Evolutionary conservation across 1,284 basidiomycete species (phyloP), one percentile per base, ranked within the genome.

Genomic region (Moesziomyces sp.): DNA sequence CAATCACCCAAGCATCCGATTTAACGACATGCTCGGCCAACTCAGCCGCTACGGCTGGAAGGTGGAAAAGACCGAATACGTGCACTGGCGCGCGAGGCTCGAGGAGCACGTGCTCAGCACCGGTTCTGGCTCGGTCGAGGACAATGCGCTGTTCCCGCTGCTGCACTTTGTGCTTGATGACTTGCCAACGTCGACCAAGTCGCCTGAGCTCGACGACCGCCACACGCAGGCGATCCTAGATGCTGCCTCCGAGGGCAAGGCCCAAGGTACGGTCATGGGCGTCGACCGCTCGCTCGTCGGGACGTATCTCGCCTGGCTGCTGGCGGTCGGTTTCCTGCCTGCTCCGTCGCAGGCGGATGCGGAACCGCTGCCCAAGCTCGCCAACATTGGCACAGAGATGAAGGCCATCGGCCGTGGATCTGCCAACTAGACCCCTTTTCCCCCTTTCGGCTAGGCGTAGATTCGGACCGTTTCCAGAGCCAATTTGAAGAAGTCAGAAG

Each of bases 141-240:
- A 97, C 85, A 99, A 99, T 77, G 97, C 97, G 3, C 88, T 99
- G 45, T 99, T 97, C 89, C 97, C 97, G 3, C 87, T 99, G 13
- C 88, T 99, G 24, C 95, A 99, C 86, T 98, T 97, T 80, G 97
- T 98, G 21, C 87, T 99, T 21, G 96, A 98, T 84, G 97, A 99
- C 85, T 87, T 99, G 44, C 97, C 97, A 4, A 97, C 95, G 23
- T 93, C 91, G 82, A 99, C 96, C 52, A 97, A 97, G 86, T 90
- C 93, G 2, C 93, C 97, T 3, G 92, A 93, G 80, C 87, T 99
- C 46, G 93, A 97, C 83, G 94, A 98, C 83, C 84, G 87, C 18
- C 96, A 97, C 83, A 95, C 94, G 13, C 86, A 87, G 48, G 86
- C 88, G 5, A 85, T 98, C 49, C 85, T 93, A 28, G 82, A 83